Base-by-base conservation (phyloP, 257 asterid genomes). In the Echium plantagineum region DNA sequence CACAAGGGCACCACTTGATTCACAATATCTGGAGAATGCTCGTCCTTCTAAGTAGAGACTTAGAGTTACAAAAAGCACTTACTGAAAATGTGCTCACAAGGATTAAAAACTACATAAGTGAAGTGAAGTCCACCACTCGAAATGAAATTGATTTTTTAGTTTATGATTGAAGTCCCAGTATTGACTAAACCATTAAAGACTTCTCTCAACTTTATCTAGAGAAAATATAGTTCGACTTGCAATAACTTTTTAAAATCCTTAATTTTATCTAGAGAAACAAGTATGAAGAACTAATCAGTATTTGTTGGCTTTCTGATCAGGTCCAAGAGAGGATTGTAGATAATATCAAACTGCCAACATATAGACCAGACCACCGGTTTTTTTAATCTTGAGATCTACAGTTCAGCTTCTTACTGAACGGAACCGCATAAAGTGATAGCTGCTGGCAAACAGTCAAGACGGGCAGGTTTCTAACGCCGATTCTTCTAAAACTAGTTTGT, bases 381-480 rank as follows among this genome's bases (percentile, higher is more conserved):
- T 77, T 84, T 67, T 85, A 21, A 60, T 58, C 57, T 28, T 73
- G 83, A 24, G 97, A 80, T 9, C 91, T 83, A 38, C 67, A 26
- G 75, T 86, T 83, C 63, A 89, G 63, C 71, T 80, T 81, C 42
- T 72, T 71, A 77, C 85, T 85, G 69, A 81, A 85, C 18, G 77
- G 6, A 60, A 85, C 64, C 84, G 21, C 81, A 85, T 59, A 85
- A 58, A 42, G 94, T 85, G 46, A 89, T 80, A 15, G 89, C 83
- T 22, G 91, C 94, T 22, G 97, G 97, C 75, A 85, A 76, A 78
- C 97, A 89, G 52, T 91, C 95, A 2, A 78, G 69, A 52, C 95
- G 94, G 95, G 95, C 48, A 86, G 78, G 32, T 64, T 72, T 35
- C 94, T 83, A 8, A 85, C 94, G 58, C 91, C 95, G 7, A 89